Evolutionary conservation across 179 eudicot species (phyloP), one percentile per base, ranked within the genome.

Genomic region (Beta macrorhiza): DNA sequence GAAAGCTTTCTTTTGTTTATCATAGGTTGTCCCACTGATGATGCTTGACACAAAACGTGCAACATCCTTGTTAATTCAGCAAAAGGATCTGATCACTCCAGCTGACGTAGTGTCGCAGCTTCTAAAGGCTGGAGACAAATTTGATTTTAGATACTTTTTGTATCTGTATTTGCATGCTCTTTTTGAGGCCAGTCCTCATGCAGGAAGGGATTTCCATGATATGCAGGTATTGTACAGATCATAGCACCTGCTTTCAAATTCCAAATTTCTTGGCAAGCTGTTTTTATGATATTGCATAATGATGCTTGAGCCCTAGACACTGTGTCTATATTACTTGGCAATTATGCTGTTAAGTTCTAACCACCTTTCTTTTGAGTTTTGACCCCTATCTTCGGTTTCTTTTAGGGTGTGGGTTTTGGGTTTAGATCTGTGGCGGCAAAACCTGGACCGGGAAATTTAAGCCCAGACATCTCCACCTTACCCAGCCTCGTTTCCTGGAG

Each of bases 151-250:
- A 88, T 81, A 89, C 84, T 88, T 88, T 77, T 79, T 95, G 85
- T 90, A 91, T 87, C 85, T 87, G 53, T 95, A 95, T 83, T 83
- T 95, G 83, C 99, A 92, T 83, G 80, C 90, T 73, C 83, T 95
- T 82, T 93, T 92, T 84, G 98, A 89, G 91, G 92, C 87, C 81
- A 93, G 89, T 78, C 94, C 94, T 49, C 91, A 92, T 90, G 94
- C 91, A 80, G 99, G 99, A 72, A 92, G 84, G 85, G 99, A 95
- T 80, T 92, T 85, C 85, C 99, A 95, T 87, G 99, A 95, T 84
- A 91, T 95, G 96, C 99, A 95, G 99, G 99, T 94, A 83, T 55
- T 67, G 22, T 75, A 47, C 20, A 63, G 64, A 45, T 71, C 69
- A 52, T 76, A 65, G 74, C 42, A 49, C 62, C 52, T 69, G 52